Evolutionary conservation across 805 yeast genomes (phyloP).

Genomic region (Metschnikowia gruessii): DNA sequence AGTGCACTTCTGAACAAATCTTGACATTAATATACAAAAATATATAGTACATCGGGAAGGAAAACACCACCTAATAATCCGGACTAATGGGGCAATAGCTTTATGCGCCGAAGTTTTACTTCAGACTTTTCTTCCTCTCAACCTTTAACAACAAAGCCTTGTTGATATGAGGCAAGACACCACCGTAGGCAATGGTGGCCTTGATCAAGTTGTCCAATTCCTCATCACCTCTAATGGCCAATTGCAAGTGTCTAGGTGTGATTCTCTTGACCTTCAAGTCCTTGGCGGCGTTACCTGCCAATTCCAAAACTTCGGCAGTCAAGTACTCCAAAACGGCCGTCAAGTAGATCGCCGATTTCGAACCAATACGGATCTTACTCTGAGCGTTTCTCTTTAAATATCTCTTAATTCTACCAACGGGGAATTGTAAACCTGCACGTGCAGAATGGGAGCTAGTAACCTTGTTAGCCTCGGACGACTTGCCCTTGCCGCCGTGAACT

Average conservation of each 20-base stretch:
- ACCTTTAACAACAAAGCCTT: conserved; percentile 35
- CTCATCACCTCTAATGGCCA: conserved; percentile 33
- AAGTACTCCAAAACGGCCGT: conserved; percentile 32
- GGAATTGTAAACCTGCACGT: conserved; percentile 93
- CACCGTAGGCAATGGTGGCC: conserved; percentile 34
- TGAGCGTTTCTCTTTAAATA: conserved; percentile 82
- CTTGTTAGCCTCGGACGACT: conserved; percentile 71
- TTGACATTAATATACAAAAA: conserved; percentile 19
- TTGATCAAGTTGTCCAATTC: conserved; percentile 34
- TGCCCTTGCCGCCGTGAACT: conserved; percentile 96
- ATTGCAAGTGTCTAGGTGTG: conserved; percentile 33
- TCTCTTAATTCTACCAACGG: conserved; percentile 98
- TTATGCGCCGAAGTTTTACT: conserved; percentile 5
- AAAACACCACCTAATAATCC: conserved; percentile 1
- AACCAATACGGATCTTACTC: conserved; percentile 78
- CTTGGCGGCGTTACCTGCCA: conserved; percentile 34
- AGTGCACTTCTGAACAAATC: conserved; percentile 4
- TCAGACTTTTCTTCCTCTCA: conserved; percentile 28
- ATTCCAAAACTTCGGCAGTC: conserved; percentile 33
- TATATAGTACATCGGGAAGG: conserved; percentile 18
- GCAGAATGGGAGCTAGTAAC: conserved; percentile 85
- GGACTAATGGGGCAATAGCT: conserved; percentile 1
- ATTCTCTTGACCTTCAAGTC: conserved; percentile 34
- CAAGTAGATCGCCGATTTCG: conserved; percentile 65
- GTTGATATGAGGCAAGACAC: conserved; percentile 36